Evolutionary conservation across 768 basidiomycete genomes (phyloP).

Genomic region (Zangia roseola): DNA sequence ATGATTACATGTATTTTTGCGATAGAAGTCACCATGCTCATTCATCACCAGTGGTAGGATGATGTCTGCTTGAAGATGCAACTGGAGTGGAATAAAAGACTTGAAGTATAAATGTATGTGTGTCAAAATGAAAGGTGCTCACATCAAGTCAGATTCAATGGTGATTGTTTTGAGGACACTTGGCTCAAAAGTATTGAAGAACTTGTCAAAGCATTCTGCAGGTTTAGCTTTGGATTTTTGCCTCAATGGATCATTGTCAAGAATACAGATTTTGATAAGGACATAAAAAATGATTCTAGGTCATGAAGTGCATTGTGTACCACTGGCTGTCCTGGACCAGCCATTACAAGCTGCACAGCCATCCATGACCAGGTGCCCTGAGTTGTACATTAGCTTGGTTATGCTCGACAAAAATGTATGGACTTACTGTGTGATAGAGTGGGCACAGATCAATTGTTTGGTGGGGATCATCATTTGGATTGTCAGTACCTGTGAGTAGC

Average conservation of each 20-base stretch:
- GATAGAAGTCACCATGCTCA: neutral
- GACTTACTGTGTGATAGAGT: too few relatives aligned
- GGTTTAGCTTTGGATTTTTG: neutral
- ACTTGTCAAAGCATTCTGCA: slow-evolving; percentile 3
- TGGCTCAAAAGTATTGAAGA: slow-evolving; percentile 4
- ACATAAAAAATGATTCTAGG: neutral
- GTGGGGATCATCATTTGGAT: too few relatives aligned
- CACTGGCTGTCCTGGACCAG: neutral
- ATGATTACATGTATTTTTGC: neutral
- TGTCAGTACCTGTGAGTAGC: too few relatives aligned
- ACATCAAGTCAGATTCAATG: too few relatives aligned
- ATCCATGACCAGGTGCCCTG: too few relatives aligned
- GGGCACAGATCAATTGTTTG: too few relatives aligned
- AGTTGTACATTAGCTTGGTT: too few relatives aligned
- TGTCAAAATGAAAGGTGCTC: neutral
- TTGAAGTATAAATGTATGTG: neutral
- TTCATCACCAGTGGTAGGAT: neutral
- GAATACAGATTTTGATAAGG: slow-evolving; percentile 1
- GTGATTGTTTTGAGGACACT: too few relatives aligned
- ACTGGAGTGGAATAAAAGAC: neutral
- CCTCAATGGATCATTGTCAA: neutral
- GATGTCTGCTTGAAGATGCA: neutral
- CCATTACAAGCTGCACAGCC: too few relatives aligned
- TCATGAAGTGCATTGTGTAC: neutral
- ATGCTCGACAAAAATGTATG: too few relatives aligned